Evolutionary conservation across 495 filamentous ascomycete genomes (phyloP), one percentile per base, ranked within the genome.

Genomic region (Lepraria neglecta): DNA sequence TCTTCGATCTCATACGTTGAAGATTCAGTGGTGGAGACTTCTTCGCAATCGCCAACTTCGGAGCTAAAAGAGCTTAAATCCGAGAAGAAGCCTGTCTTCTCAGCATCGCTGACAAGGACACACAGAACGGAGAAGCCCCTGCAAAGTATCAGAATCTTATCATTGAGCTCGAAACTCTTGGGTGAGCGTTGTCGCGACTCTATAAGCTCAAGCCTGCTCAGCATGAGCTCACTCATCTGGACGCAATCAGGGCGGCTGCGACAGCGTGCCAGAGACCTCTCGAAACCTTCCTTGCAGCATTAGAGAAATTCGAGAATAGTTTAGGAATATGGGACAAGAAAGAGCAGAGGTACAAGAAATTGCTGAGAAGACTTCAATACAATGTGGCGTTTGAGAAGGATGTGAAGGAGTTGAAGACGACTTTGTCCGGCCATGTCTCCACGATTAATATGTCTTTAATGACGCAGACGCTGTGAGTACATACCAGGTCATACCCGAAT

Each of bases 201-300:
- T 51, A 60, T 24, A 38, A 35, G 28, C 28, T 60, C 27, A 35
- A 53, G 24, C 58, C 58, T 14, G 48, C n/a, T 7, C 38, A 48
- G 35, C 46, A 60, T 14, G 31, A 38, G 9, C 31, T 54, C 21
- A 45, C 24, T 15, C 58, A 53, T 53, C 58, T 60, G 3, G 58
- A 60, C 27, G 47, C 54, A 15, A 48, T 57, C 31, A 27, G 38
- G 40, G 54, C 60, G 38, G 40, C 51, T 30, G 21, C 59, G 21
- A 40, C 55, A 33, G 63, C 58, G 40, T 67, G 21, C 59, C 63
- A 45, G 24, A 64, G 46, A 27, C 63, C 50, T 1, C 54, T 45
- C 15, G 60, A 63, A 27, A 21, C 10, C 19, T 63, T 58, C 44
- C 3, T 63, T 2, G 28, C 14, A 12, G 31, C 30, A 15, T 15